Evolutionary conservation across 129 eudicot species (phyloP), one percentile per base, ranked within the genome.

Genomic region (Heracleum sosnowskyi): DNA sequence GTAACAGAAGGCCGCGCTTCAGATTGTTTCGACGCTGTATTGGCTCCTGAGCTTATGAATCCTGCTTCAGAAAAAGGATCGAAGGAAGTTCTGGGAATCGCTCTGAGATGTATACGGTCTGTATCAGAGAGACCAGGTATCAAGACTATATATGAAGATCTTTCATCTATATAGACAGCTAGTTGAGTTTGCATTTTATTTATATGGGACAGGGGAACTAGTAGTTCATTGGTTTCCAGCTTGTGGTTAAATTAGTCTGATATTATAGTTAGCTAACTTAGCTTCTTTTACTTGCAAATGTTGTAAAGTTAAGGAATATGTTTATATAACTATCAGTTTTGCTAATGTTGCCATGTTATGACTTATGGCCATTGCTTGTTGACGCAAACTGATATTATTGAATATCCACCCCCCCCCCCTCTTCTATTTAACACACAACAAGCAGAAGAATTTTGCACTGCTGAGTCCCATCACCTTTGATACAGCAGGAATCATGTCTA

Each of bases 101-200:
- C 97, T 4, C 77, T 96, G 12, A 74, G 97, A 41, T 96, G 99
- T 80, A 87, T 96, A 55, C 81, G 95, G 20, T 90, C 95, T 15
- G 91, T 96, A 16, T 92, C 97, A 1, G 99, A 90, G 81, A 89
- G 99, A 79, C 99, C 99, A 4, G 99, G 97, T 77, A 96, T 96
- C 85, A 96, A 92, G 91, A 92, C 96, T 71, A 89, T 95, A 77
- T 95, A 95, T 31, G 99, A 95, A 81, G 97, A 95, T 90, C 99
- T 95, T 78, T 95, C 99, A 36, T 91, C 97, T 60, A 90, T 94
- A 80, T 94, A 81, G 77, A 35, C 2, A 7, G 13, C 24, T 78
- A 34, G 78, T 51, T 53, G 84, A 74, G 83, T 77, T 72, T 46
- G 28, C 69, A 37, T 71, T 36, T 80, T 86, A 42, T 69, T 85